These are phyloP conservation scores for Jacaranda mimosifolia DNA, from an alignment of 257 asterid species.

Conservation along the genomic window DNA sequence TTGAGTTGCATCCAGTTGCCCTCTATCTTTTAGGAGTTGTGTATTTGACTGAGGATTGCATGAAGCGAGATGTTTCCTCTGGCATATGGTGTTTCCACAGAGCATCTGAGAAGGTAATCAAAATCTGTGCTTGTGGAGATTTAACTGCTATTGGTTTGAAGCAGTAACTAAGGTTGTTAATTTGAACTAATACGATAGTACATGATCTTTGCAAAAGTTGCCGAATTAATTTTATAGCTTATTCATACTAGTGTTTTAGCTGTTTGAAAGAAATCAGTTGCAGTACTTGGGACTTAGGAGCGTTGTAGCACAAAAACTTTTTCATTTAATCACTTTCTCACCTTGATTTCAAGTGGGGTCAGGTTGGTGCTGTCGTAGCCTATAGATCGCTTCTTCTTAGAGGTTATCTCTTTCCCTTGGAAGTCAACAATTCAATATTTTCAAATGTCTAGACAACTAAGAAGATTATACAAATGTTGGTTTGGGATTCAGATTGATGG, in stretches of 20 bases:
- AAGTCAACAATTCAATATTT: not conserved
- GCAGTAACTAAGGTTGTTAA: not conserved
- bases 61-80: slow-evolving; percentile 76
- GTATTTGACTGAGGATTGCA: slow-evolving; percentile 95
- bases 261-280: not conserved
- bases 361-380: slow-evolving; percentile 89
- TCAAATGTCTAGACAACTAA: not conserved
- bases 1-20: slow-evolving; percentile 93
- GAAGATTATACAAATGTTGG: slow-evolving; percentile 15
- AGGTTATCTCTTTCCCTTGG: slow-evolving; percentile 49
- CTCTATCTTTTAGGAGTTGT: slow-evolving; percentile 93
- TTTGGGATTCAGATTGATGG: slow-evolving; percentile 4
- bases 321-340: slow-evolving; percentile 1
- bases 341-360: slow-evolving; percentile 67
- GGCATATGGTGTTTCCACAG: slow-evolving; percentile 98
- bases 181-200: slow-evolving; percentile 8
- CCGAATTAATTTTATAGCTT: slow-evolving; percentile 20
- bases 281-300: slow-evolving; percentile 14
- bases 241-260: not conserved
- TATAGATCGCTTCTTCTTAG: slow-evolving; percentile 89
- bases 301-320: slow-evolving; percentile 16
- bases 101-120: slow-evolving; percentile 87
- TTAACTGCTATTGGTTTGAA: slow-evolving; percentile 3
- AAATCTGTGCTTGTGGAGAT: slow-evolving; percentile 30
- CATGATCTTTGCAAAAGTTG: slow-evolving; percentile 7